A percentile compares a stretch with the other conserved stretches of the same genome.
Conservation (phyloP, 129 eudicot genomes). For the Sambucus nigra region DNA sequence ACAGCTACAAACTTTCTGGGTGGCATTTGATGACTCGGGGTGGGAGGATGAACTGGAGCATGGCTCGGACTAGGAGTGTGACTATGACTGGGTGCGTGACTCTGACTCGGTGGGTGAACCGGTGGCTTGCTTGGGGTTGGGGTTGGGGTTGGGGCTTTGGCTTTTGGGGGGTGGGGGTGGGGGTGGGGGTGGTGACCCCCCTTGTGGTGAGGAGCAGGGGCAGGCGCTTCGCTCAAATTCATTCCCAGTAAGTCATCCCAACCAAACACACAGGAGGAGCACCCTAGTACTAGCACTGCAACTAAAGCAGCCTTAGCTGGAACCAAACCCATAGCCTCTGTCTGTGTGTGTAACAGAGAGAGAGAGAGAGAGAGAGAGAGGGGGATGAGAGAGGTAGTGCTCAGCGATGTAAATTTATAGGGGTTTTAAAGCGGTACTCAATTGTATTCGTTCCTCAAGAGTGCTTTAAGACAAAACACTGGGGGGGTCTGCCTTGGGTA, state of each 20-base stretch:
- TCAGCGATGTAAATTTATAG: no score
- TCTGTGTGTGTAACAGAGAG: neutral
- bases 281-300: conserved; percentile 9
- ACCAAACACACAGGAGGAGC: conserved; percentile 1
- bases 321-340: conserved; percentile 22
- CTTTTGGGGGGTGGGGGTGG: conserved; percentile 20
- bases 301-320: conserved; percentile 1
- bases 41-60: conserved; percentile 32
- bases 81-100: conserved; percentile 11
- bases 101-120: neutral
- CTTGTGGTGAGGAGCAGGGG: conserved; percentile 39
- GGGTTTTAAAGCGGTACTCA: no score
- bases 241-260: no score
- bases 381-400: no score
- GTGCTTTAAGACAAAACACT: no score
- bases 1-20: conserved; percentile 54
- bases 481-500: no score
- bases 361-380: conserved; percentile 7
- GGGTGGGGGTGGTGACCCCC: conserved; percentile 35
- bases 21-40: conserved; percentile 25
- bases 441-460: no score
- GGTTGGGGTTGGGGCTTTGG: conserved; percentile 23
- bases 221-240: no score
- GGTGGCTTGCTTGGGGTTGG: conserved; percentile 16
- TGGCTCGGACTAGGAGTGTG: conserved; percentile 20